phyloP scores from a whole-genome alignment of 257 asterid species.

The Petrea volubilis region DNA sequence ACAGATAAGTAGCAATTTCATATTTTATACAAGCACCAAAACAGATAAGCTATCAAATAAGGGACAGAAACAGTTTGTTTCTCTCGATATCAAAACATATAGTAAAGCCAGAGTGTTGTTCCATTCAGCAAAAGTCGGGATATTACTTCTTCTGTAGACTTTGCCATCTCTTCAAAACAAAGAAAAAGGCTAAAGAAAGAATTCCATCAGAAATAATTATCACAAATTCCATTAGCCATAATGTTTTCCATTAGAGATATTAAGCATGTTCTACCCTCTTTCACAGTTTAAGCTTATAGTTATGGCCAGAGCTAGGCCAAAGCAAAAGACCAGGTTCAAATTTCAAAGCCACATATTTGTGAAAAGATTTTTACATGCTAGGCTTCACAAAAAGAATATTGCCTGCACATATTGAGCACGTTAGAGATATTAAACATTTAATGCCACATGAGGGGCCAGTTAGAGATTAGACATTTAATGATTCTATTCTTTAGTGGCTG shows the following conservation, averaged over 20 bases:
- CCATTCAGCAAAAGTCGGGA: conserved; percentile 8
- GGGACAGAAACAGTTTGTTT: conserved; percentile 1
- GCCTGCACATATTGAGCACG: neutral
- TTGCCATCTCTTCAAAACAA: neutral
- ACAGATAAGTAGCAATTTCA: conserved; percentile 26
- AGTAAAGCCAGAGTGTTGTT: neutral
- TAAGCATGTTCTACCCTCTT: neutral
- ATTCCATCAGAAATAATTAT: neutral
- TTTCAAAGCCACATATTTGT: neutral
- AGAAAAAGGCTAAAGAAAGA: conserved; percentile 1
- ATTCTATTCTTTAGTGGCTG: neutral
- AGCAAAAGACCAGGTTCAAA: neutral
- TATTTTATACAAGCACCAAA: neutral
- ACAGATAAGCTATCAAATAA: conserved; percentile 11
- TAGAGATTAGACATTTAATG: neutral
- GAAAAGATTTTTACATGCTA: neutral
- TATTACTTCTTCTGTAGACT: conserved; percentile 5
- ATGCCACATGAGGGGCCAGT: no score
- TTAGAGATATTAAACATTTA: neutral
- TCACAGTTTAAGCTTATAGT: neutral
- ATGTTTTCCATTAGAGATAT: neutral
- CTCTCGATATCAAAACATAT: neutral
- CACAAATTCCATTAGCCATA: neutral
- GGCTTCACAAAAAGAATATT: neutral
- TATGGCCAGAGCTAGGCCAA: neutral